A percentile compares a stretch with the other conserved stretches of the same genome.
These are phyloP conservation scores for Fonsecaea monophora DNA, from an alignment of 2,329 filamentous ascomycete genomes.

Conservation along the genomic window DNA sequence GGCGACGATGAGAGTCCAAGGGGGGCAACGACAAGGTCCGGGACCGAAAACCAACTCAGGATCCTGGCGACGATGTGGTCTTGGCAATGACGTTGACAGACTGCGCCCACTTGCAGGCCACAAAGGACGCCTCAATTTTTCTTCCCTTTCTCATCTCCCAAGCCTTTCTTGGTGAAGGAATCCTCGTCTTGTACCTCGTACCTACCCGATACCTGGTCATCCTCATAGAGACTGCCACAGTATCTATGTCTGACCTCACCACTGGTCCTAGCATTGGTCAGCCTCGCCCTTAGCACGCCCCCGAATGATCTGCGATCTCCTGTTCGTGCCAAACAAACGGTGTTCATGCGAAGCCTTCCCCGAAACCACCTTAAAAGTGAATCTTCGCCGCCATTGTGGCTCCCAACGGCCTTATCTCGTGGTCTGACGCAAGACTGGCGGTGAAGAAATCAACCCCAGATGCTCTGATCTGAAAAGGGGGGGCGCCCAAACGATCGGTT, in stretches of 20 bases:
- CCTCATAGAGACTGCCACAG: neutral
- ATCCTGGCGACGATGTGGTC: conserved; percentile 1
- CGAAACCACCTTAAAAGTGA: neutral
- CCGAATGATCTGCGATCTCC: conserved; percentile 23
- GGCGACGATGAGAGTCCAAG: neutral
- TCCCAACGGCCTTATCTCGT: conserved; percentile 16
- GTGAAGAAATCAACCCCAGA: conserved; percentile 23
- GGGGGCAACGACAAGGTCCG: neutral
- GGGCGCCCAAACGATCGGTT: conserved; percentile 8
- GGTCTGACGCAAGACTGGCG: conserved; percentile 35
- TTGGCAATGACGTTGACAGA: conserved; percentile 29
- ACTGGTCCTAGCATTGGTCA: neutral
- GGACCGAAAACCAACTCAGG: neutral
- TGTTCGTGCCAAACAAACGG: conserved; percentile 23
- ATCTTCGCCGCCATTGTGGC: conserved; percentile 27
- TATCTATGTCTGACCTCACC: neutral
- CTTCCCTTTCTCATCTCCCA: neutral
- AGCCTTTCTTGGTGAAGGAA: neutral
- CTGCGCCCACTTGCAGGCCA: neutral
- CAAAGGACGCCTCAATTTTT: neutral
- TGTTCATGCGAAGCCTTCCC: conserved; percentile 5
- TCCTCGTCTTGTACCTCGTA: neutral
- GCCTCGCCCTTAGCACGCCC: neutral
- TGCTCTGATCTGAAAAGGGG: conserved; percentile 4
- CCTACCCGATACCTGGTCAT: neutral